Base-by-base conservation (phyloP, 495 filamentous ascomycete genomes). In the Aspergillus steynii region DNA sequence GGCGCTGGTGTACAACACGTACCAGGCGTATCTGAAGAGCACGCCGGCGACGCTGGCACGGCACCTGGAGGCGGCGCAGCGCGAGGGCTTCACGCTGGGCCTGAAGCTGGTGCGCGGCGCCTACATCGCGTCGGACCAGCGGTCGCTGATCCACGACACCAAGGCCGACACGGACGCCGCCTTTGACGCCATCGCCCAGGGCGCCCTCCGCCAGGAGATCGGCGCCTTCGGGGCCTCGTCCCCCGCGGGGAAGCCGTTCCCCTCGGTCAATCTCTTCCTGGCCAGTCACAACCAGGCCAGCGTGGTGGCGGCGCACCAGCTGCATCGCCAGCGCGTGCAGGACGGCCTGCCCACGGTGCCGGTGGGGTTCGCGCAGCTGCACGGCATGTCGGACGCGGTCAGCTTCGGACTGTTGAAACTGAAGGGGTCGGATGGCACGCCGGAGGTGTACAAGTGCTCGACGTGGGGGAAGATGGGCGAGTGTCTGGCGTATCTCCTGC, bases 351-450 rank as follows among this genome's bases (percentile, higher is more conserved):
- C 74, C 28, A 79, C 71, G 7, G 69, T 75, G 28, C 68, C 72
- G 31, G 72, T 77, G 25, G 70, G 72, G 2, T 81, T 77, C 57
- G 78, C 63, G 1, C 93, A 97, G 74, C 78, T 97, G 15, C 87
- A 92, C 77, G 93, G 93, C 10, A 97, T 97, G 93, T 91, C 93
- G 6, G 93, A 97, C 62, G 92, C 96, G 65, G 85, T 97, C 9
- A 90, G 86, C 68, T 91, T 90, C 62, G 86, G 88, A 56, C 74
- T 96, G 26, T 80, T 96, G 29, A 74, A 83, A 49, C 61, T 78
- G 56, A 74, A 77, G 57, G 72, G 64, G 4, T 37, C 42, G 26
- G 63, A 70, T 58, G 78, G 83, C 14, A 70, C 77, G 8, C 83
- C 84, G 0, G 77, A 81, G 60, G 88, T 87, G 8, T 94, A 88